Evolutionary conservation across 805 yeast genomes (phyloP).

Genomic region (Candida multigemmis): DNA sequence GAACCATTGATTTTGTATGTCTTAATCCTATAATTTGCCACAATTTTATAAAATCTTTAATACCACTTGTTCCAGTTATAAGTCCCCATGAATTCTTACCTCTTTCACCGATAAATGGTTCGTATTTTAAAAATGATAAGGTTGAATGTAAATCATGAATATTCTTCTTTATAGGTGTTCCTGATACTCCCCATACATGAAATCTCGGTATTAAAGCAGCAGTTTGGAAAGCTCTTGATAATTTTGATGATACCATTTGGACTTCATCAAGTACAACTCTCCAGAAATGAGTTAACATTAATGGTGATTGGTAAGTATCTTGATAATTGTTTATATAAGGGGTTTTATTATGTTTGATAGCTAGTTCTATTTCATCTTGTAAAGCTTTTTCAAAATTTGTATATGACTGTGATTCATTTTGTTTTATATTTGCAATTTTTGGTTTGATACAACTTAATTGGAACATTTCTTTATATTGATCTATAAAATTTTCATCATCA

Average conservation of each 20-base stretch:
- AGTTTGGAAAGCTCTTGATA: conserved; percentile 70
- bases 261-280: conserved; percentile 89
- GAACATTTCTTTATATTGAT: conserved; percentile 14
- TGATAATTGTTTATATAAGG: conserved; percentile 11
- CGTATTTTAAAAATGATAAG: conserved; percentile 52
- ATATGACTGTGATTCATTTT: conserved; percentile 10
- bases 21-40: conserved; percentile 55
- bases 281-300: conserved; percentile 79
- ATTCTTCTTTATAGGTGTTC: conserved; percentile 75
- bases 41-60: conserved; percentile 28
- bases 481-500: conserved; percentile 1
- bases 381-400: conserved; percentile 24
- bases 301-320: conserved; percentile 74
- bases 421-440: conserved; percentile 14
- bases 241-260: conserved; percentile 76
- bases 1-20: conserved; percentile 81
- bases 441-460: conserved; percentile 19
- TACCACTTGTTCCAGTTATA: conserved; percentile 9
- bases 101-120: conserved; percentile 51
- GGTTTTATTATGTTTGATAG: conserved; percentile 16
- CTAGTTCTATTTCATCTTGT: conserved; percentile 21
- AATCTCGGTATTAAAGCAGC: conserved; percentile 72
- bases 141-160: conserved; percentile 64
- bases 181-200: conserved; percentile 97
- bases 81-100: conserved; percentile 32